Percentiles rank a stretch among this genome's conserved stretches.
Conservation (phyloP, 2,329 filamentous ascomycete genomes). For the Metarhizium robertsii region DNA sequence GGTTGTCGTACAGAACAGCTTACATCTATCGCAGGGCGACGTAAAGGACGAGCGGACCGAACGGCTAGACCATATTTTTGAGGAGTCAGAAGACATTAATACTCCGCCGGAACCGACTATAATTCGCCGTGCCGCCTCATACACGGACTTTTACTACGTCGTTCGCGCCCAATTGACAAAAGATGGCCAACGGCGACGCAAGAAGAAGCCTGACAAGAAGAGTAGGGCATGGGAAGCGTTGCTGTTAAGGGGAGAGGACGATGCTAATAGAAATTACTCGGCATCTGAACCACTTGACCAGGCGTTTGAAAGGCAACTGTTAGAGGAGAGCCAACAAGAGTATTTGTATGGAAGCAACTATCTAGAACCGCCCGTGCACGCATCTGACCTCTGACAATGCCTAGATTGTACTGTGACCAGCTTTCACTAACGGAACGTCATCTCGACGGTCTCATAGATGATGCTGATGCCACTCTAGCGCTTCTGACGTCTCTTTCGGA, state of each 20-base stretch:
- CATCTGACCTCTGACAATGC: conserved; percentile 16
- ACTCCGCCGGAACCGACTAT: conserved; percentile 59
- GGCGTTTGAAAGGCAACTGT: conserved; percentile 53
- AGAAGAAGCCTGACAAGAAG: conserved; percentile 25
- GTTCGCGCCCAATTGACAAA: conserved; percentile 47
- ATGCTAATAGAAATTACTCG: conserved; percentile 15
- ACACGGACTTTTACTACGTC: conserved; percentile 65
- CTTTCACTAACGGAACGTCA: conserved; percentile 73
- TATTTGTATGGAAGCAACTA: conserved; percentile 56
- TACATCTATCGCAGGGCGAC: conserved; percentile 35
- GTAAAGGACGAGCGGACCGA: conserved; percentile 42
- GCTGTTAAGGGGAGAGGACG: conserved; percentile 10
- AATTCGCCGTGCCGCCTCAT: conserved; percentile 59
- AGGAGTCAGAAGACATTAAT: conserved; percentile 45
- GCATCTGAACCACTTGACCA: conserved; percentile 11
- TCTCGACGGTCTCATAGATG: conserved; percentile 66
- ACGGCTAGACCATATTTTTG: conserved; percentile 47
- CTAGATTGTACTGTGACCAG: conserved; percentile 69
- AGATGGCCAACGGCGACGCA: conserved; percentile 32
- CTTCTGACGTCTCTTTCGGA: conserved; percentile 71
- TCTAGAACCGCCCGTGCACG: background rate
- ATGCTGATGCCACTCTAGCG: conserved; percentile 66
- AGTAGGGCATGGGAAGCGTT: conserved; percentile 43
- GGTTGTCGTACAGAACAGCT: conserved; percentile 10
- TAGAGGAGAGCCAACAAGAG: conserved; percentile 76